Percentiles rank a stretch among this genome's conserved stretches.
Conservation (phyloP, 306 rosid genomes). For the Vigna reflexopilosa region DNA sequence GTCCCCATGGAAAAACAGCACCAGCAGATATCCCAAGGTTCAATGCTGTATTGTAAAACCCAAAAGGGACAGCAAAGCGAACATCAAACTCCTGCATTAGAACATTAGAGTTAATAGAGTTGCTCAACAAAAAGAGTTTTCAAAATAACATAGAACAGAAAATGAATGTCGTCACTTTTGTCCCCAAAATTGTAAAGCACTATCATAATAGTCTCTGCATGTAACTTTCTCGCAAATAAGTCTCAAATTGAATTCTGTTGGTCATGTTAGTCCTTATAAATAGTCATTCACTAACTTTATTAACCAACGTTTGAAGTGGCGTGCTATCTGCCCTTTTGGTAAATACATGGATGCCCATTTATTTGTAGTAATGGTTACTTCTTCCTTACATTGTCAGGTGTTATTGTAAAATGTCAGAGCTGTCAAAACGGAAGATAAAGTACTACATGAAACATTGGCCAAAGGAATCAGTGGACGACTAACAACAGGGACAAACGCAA, state of each 20-base stretch:
- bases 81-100: constrained; percentile 79
- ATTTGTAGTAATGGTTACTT: background rate
- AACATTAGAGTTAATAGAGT: constrained; percentile 19
- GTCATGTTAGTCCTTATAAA: background rate
- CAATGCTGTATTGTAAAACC: constrained; percentile 76
- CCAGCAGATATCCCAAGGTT: constrained; percentile 87
- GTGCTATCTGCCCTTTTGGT: background rate
- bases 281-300: background rate
- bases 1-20: constrained; percentile 79
- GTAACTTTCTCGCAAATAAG: background rate
- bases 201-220: background rate
- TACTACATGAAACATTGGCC: background rate
- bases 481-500: background rate
- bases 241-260: background rate
- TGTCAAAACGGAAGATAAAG: background rate
- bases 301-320: background rate
- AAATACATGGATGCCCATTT: background rate
- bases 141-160: background rate
- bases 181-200: background rate
- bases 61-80: constrained; percentile 77
- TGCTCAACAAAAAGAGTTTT: constrained; percentile 13
- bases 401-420: background rate
- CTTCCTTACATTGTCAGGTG: background rate
- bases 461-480: background rate
- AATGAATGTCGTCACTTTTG: background rate